Evolutionary conservation across 2,329 filamentous ascomycete genomes (phyloP), one percentile per base, ranked within the genome.

Genomic region (Exophiala spinifera): DNA sequence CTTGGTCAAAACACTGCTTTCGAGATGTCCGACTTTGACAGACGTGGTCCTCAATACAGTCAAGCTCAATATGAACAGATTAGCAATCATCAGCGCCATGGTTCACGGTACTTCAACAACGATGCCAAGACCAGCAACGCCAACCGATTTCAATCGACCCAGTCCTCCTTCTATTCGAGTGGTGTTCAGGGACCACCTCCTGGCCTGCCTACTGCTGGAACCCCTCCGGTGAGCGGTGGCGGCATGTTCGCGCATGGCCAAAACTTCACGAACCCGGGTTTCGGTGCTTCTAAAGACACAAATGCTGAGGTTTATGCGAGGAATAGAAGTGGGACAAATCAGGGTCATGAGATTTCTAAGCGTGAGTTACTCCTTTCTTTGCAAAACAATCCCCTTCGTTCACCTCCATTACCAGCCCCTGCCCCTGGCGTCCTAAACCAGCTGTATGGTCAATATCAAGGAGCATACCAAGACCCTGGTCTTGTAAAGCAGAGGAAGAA

Each of bases 331-430:
- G 72, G 77, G 60, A 70, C 73, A 71, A 82, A 80, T 72, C 87
- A 90, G 74, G 80, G 81, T 72, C 86, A 88, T 75, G 91, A 95
- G 77, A 82, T 85, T 75, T 86, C 85, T 85, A 96, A 96, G 90
- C 91, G 91, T 96, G 91, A 96, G 91, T 96, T 88, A 81, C 87
- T 90, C 81, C 88, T 91, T 84, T 89, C 90, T 86, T 89, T 87
- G 76, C 89, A 88, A 74, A 88, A 91, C 80, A 89, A 89, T 78
- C 87, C 86, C 76, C 80, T 85, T 76, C 88, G 87, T 79, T 86
- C 79, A 86, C 83, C 79, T 89, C 87, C 73, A 87, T 86, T 78
- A 85, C 53, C 51, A 46, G 56, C 86, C 85, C 87, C 88, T 89
- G 86, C 88, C 85, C 86, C 89, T 80, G 86, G 87, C 80, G 87